phyloP scores from a whole-genome alignment of 1,284 basidiomycete genomes.

The Malassezia globosa region DNA sequence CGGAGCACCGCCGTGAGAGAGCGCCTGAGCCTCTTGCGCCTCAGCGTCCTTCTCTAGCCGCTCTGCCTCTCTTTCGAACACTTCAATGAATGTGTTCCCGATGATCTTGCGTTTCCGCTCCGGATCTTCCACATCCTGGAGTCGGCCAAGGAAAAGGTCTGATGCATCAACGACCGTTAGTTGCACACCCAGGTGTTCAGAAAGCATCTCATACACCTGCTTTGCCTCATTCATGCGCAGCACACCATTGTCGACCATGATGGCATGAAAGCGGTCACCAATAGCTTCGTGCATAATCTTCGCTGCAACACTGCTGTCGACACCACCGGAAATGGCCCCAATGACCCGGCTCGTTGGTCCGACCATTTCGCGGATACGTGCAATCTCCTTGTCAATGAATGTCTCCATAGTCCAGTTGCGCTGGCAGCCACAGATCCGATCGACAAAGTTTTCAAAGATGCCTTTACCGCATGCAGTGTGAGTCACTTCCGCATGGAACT shows the following conservation, averaged over 20 bases:
- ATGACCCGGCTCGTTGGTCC: slow-evolving; percentile 90
- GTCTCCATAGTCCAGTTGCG: slow-evolving; percentile 96
- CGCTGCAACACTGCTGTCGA: slow-evolving; percentile 94
- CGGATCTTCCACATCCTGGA: slow-evolving; percentile 85
- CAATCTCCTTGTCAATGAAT: slow-evolving; percentile 95
- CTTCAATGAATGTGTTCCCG: slow-evolving; percentile 96
- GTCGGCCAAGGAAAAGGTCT: slow-evolving; percentile 76
- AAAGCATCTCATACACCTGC: slow-evolving; percentile 92
- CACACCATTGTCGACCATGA: slow-evolving; percentile 99
- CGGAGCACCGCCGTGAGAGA: slow-evolving; percentile 9
- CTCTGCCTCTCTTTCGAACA: slow-evolving; percentile 84
- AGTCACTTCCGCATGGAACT: slow-evolving; percentile 98
- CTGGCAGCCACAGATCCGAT: slow-evolving; percentile 66
- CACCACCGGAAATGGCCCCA: slow-evolving; percentile 92
- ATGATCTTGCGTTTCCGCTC: slow-evolving; percentile 97
- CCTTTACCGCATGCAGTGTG: slow-evolving; percentile 83
- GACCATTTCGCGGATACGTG: slow-evolving; percentile 85
- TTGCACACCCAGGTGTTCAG: slow-evolving; percentile 86
- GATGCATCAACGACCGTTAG: slow-evolving; percentile 92
- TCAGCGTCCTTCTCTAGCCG: slow-evolving; percentile 79
- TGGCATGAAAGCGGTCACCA: slow-evolving; percentile 89
- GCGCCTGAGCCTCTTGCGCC: slow-evolving; percentile 55
- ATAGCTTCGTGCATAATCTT: slow-evolving; percentile 99
- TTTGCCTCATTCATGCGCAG: slow-evolving; percentile 79
- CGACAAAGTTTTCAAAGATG: slow-evolving; percentile 78